Evolutionary conservation across 2,329 filamentous ascomycete species (phyloP).

Genomic region (Diaporthe humulicola): DNA sequence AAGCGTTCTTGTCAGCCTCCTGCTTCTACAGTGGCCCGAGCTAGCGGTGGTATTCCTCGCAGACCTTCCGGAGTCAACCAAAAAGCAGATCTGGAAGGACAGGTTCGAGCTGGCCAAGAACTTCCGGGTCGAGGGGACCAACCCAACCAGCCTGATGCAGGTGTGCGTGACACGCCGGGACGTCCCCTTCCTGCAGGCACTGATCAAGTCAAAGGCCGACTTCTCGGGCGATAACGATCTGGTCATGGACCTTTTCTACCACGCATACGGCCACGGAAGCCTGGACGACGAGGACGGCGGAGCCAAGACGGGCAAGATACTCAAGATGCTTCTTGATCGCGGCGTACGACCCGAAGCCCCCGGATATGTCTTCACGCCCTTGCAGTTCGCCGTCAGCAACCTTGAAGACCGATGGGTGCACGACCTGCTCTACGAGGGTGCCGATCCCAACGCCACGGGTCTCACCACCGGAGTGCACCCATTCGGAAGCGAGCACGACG

Average conservation of each 20-base stretch:
- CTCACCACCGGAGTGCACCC: not conserved
- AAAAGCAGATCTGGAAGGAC: slow-evolving; percentile 8
- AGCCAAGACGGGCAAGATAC: not conserved
- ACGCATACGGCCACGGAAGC: slow-evolving; percentile 4
- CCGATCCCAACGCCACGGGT: not conserved
- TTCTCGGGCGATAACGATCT: slow-evolving; percentile 1
- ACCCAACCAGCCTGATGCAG: not conserved
- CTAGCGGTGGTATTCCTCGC: not conserved
- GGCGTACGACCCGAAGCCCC: not conserved
- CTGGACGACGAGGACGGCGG: not conserved
- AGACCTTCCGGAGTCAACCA: not conserved
- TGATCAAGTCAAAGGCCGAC: not conserved
- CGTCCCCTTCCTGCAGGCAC: not conserved
- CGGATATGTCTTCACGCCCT: slow-evolving; percentile 16
- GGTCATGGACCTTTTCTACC: slow-evolving; percentile 10
- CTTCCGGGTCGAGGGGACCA: not conserved
- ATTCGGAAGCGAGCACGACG: not conserved
- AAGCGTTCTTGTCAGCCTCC: slow-evolving; percentile 1
- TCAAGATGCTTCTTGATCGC: slow-evolving; percentile 21
- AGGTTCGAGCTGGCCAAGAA: not conserved
- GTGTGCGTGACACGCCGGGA: slow-evolving; percentile 13
- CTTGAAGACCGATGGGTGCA: slow-evolving; percentile 10
- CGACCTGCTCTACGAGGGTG: not conserved
- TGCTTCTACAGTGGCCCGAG: slow-evolving; percentile 27
- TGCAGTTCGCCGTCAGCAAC: slow-evolving; percentile 22